Evolutionary conservation across 495 filamentous ascomycete species (phyloP).

Genomic region (Annulohypoxylon nitens): DNA sequence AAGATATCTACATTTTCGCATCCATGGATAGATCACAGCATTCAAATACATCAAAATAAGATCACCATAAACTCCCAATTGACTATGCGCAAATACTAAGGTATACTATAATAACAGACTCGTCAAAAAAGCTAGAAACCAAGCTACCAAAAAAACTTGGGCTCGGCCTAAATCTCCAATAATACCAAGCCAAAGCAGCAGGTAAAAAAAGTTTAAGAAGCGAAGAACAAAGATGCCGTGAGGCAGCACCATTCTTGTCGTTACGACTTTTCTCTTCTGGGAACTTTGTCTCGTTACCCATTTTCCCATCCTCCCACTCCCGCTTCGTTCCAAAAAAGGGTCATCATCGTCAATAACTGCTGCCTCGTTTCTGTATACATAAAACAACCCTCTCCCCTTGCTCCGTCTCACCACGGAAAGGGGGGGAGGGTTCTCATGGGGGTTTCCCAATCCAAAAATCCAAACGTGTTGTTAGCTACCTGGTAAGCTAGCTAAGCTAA

Average conservation of each 20-base stretch:
- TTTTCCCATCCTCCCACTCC: slow-evolving; percentile 13
- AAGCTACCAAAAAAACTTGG: slow-evolving; percentile 24
- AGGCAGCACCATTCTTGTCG: slow-evolving; percentile 57
- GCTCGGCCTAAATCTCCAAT: slow-evolving; percentile 18
- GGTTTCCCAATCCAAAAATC: slow-evolving; percentile 28
- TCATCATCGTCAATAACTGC: slow-evolving; percentile 36
- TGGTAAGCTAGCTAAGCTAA: slow-evolving; percentile 13
- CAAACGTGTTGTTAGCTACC: not conserved
- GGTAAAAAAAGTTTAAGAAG: slow-evolving; percentile 36
- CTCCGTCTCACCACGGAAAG: slow-evolving; percentile 40
- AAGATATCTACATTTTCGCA: not conserved
- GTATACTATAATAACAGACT: slow-evolving; percentile 46
- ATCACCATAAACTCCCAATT: slow-evolving; percentile 47
- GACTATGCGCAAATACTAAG: slow-evolving; percentile 51
- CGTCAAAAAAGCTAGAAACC: not conserved
- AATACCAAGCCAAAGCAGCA: slow-evolving; percentile 17
- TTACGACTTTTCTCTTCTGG: slow-evolving; percentile 47
- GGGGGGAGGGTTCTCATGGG: not conserved
- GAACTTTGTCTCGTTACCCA: slow-evolving; percentile 22
- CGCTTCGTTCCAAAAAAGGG: slow-evolving; percentile 22
- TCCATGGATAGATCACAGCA: not conserved
- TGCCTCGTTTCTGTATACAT: slow-evolving; percentile 45
- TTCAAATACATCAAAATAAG: not conserved
- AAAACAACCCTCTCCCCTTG: slow-evolving; percentile 34
- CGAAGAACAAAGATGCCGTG: slow-evolving; percentile 57